These are phyloP conservation scores for Myxozyma sirexii DNA, from an alignment of 805 yeast species.

Conservation along the genomic window DNA sequence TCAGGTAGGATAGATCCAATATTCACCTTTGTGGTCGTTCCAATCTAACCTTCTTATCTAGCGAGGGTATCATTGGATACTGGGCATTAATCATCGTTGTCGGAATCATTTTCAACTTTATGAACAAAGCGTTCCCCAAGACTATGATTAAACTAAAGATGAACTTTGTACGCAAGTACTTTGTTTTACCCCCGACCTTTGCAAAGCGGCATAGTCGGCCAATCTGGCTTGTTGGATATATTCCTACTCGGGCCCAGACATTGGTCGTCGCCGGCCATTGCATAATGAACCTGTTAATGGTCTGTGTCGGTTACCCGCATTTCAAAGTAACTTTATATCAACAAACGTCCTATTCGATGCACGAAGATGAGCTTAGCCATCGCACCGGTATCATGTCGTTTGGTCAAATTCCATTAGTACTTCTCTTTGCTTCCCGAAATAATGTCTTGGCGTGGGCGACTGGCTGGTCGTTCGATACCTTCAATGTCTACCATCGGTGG, in stretches of 20 bases:
- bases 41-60: slow-evolving; percentile 42
- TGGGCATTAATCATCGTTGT: slow-evolving; percentile 10
- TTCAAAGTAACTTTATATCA: neutral
- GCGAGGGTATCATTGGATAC: slow-evolving; percentile 8
- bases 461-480: slow-evolving; percentile 66
- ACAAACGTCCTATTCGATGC: neutral
- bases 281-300: slow-evolving; percentile 8
- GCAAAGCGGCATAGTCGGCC: slow-evolving; percentile 12
- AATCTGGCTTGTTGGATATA: slow-evolving; percentile 10
- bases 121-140: slow-evolving; percentile 4
- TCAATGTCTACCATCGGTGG: slow-evolving; percentile 68
- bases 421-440: slow-evolving; percentile 71
- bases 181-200: slow-evolving; percentile 12
- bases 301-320: neutral
- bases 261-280: slow-evolving; percentile 7
- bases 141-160: neutral
- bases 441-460: slow-evolving; percentile 66
- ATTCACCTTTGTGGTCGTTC: neutral
- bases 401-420: slow-evolving; percentile 53
- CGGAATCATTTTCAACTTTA: slow-evolving; percentile 2
- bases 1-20: neutral
- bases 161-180: slow-evolving; percentile 15
- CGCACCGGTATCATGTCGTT: slow-evolving; percentile 38
- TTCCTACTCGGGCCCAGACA: slow-evolving; percentile 19
- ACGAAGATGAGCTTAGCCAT: slow-evolving; percentile 1